Conservation (phyloP, 768 basidiomycete genomes). For the Hypsizygus marmoreus region DNA sequence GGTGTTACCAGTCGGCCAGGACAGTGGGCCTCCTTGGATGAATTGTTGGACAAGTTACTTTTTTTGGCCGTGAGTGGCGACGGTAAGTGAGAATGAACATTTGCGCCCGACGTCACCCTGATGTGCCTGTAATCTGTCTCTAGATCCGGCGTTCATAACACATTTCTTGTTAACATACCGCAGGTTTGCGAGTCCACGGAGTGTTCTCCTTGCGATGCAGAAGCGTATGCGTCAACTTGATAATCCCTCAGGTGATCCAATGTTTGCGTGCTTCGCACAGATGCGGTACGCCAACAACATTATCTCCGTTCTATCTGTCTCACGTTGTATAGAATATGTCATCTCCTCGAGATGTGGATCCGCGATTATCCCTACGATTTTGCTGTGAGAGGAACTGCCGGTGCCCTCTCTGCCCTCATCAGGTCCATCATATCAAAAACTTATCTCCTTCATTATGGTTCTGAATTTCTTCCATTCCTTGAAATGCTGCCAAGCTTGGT, state of each 20-base stretch:
- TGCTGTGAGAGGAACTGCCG: slow-evolving; percentile 70
- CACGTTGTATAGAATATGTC: slow-evolving; percentile 62
- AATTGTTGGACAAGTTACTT: slow-evolving; percentile 78
- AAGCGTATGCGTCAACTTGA: slow-evolving; percentile 81
- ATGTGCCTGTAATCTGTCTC: slow-evolving; percentile 8
- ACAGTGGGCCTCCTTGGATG: slow-evolving; percentile 76
- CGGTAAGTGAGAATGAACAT: slow-evolving; percentile 45
- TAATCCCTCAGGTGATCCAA: slow-evolving; percentile 71
- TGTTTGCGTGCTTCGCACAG: slow-evolving; percentile 87
- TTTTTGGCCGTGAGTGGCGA: slow-evolving; percentile 85
- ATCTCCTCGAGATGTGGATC: slow-evolving; percentile 78
- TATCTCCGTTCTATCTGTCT: slow-evolving; percentile 6
- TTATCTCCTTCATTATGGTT: slow-evolving; percentile 82
- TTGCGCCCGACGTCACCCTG: not conserved
- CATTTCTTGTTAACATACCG: slow-evolving; percentile 86
- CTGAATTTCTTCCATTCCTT: slow-evolving; percentile 80
- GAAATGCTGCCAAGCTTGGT: slow-evolving; percentile 61
- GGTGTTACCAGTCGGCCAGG: slow-evolving; percentile 45
- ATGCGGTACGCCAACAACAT: slow-evolving; percentile 59
- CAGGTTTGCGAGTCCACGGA: slow-evolving; percentile 78
- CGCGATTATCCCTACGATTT: slow-evolving; percentile 78
- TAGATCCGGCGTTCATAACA: slow-evolving; percentile 76
- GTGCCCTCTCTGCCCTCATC: slow-evolving; percentile 74
- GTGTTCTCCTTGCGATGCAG: slow-evolving; percentile 83
- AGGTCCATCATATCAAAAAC: slow-evolving; percentile 80